Base-by-base conservation (phyloP, 169 alveolate species). In the Plasmodium fragile region DNA sequence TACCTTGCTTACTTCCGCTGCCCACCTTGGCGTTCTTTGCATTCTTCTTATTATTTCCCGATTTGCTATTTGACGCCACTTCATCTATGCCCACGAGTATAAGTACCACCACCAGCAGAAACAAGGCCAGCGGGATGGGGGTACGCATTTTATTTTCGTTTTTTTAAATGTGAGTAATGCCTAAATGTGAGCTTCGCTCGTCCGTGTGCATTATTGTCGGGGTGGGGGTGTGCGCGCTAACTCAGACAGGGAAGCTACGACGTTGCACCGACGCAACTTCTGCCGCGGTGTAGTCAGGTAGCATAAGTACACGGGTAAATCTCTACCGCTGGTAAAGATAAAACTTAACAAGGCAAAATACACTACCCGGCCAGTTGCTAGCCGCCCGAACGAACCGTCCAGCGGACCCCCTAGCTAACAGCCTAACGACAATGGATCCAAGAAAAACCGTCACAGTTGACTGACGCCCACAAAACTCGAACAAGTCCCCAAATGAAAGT, bases 21-120 rank as follows among this genome's bases (percentile, higher is more conserved):
- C 36, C 36, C 36, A 34, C 75, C 5, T 65, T 65, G 13, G 30
- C 82, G 71, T 45, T 69, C 25, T 81, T 81, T 10, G 75, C 30
- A 65, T 65, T 65, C 75, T 36, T 65, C 6, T 65, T 65, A 65
- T 79, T 55, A 49, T 53, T 49, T 8, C 53, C 39, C 22, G 45
- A 34, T 22, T 41, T 83, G 22, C 52, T 72, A 32, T 71, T 43
- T 43, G 92, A 71, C 36, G 25, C 45, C 22, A 83, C 92, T 6
- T 28, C 25, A 55, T 72, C 41, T 71, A 49, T 69, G 69, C 45
- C 78, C 55, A 73, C 16, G 52, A 73, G 93, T 4, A 41, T 8
- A 84, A 32, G 30, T 39, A 83, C 6, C 36, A 65, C 41, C 16
- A 65, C 45, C 32, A 59, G 73, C n/a, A 83, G 28, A 11, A 83